A percentile compares a stretch with the other conserved stretches of the same genome.
Evolutionary conservation across 441 rosid genomes (phyloP).

Genomic region (Macaranga tanarius): DNA sequence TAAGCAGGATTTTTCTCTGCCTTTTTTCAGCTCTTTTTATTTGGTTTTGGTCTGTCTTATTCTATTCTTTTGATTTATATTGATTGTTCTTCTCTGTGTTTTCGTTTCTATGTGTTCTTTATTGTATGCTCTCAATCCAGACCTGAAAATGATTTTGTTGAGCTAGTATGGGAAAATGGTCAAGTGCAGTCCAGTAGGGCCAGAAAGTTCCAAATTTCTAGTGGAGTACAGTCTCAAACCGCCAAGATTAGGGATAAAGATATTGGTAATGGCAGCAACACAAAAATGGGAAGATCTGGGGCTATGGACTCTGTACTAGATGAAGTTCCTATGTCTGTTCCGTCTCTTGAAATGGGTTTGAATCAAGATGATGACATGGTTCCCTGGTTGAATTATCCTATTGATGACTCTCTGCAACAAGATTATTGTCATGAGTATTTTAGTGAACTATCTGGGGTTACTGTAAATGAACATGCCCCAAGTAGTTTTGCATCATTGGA

Average conservation of each 20-base stretch:
- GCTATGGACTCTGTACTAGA: conserved; percentile 34
- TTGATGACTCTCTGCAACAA: conserved; percentile 42
- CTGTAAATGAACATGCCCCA: conserved; percentile 45
- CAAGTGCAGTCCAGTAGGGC: conserved; percentile 61
- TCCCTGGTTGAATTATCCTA: conserved; percentile 66
- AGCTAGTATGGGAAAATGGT: conserved; percentile 83
- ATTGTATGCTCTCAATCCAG: conserved; percentile 35
- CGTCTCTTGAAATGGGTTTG: conserved; percentile 51
- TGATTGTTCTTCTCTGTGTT: conserved; percentile 3
- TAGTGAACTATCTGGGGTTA: conserved; percentile 58
- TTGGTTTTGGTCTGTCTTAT: neutral
- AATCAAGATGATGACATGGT: conserved; percentile 68
- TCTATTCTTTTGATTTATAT: neutral
- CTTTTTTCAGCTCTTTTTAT: neutral
- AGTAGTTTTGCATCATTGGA: conserved; percentile 40
- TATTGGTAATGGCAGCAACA: conserved; percentile 30
- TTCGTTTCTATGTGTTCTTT: neutral
- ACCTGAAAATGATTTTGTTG: conserved; percentile 61
- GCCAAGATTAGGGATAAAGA: conserved; percentile 41
- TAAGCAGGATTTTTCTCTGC: conserved; percentile 38
- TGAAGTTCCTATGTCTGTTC: conserved; percentile 51
- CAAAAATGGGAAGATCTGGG: conserved; percentile 34
- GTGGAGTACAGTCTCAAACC: conserved; percentile 30
- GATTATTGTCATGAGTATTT: conserved; percentile 60
- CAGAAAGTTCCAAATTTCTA: conserved; percentile 36